Evolutionary conservation across 306 rosid species (phyloP), one percentile per base, ranked within the genome.

Genomic region (Echinosophora koreensis): DNA sequence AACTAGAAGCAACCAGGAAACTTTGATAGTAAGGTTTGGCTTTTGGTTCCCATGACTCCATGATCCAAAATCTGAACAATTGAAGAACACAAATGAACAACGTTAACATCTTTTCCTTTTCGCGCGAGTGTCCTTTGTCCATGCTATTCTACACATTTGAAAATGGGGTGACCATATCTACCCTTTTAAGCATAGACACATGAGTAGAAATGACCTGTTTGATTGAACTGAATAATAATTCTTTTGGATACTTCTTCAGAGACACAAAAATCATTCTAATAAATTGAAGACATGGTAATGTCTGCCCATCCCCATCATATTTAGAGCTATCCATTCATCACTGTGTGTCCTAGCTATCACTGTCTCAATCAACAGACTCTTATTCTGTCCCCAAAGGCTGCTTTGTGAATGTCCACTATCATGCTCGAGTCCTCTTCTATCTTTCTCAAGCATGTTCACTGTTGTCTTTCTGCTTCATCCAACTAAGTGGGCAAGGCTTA

Each of bases 351-450:
- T 57, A 79, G 51, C 60, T 69, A 86, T 84, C 80, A 81, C 77
- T 34, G 82, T 86, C 88, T 39, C 79, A 65, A 69, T 86, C 89
- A 74, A 28, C 69, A 61, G n/a, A 56, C 76, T 71, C 80, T 72
- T 76, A 44, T 77, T 78, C 79, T 73, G 85, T 63, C 85, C 79
- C 65, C 68, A 84, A 57, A 71, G 72, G 9, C 76, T 14, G 55
- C 61, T 72, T 61, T 72, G 12, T n/a, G 27, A 71, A 27, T 90
- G 88, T 77, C 90, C 93, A 80, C 91, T 71, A 37, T 82, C 77
- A 56, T 14, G 42, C 66, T 71, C 79, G 32, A 30, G 32, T 38
- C 81, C 75, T 32, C 77, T 35, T 59, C 54, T 73, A 32, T 66
- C 79, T 60, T 81, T 62, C 57, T 59, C 72, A 55, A 28, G 15